Evolutionary conservation across 2,329 filamentous ascomycete genomes (phyloP), one percentile per base, ranked within the genome.

Genomic region (Diaporthe nobilis): DNA sequence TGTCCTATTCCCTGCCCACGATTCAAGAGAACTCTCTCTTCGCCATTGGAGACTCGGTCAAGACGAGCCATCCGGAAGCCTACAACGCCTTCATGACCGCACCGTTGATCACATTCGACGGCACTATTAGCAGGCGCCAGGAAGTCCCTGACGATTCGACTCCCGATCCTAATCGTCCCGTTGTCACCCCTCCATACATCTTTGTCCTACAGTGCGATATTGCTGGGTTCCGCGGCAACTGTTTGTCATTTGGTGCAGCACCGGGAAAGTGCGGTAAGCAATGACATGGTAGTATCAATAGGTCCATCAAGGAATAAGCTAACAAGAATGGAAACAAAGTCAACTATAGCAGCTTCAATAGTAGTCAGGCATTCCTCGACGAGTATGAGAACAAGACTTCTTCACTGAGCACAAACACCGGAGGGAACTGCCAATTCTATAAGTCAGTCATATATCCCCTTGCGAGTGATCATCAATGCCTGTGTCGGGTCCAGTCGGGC

Each of bases 381-480:
- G 8, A 42, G n/a, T 70, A 55, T 3, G 65, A 70, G 34, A 70
- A 70, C 34, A 42, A 42, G 15, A 70, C 65, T 7, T 55, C 65
- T 2, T 70, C 47, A 0, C 2, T 70, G 4, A 70, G 65, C 65
- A 55, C 65, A 7, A 70, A 70, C 34, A 70, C 65, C 28, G 65
- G 65, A 4, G 65, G 65, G 4, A 55, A 42, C 22, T 70, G 65
- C 65, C 65, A 70, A 10, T 55, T 70, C n/a, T 70, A 70, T 17
- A 70, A 70, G 65, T 70, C 22, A 70, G 65, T 70, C 0, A 22
- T 20, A 3, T 5, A 4, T 8, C 2, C 47, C 3, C n/a, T 31
- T 31, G 2, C 13, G 17, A 31, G 28, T 34, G 5, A 22, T 6
- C 20, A 37, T 2, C 3, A 12, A 7, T 12, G 6, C 20, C 1